phyloP scores from a whole-genome alignment of 2,329 filamentous ascomycete species.

The Corynespora cassiicola region DNA sequence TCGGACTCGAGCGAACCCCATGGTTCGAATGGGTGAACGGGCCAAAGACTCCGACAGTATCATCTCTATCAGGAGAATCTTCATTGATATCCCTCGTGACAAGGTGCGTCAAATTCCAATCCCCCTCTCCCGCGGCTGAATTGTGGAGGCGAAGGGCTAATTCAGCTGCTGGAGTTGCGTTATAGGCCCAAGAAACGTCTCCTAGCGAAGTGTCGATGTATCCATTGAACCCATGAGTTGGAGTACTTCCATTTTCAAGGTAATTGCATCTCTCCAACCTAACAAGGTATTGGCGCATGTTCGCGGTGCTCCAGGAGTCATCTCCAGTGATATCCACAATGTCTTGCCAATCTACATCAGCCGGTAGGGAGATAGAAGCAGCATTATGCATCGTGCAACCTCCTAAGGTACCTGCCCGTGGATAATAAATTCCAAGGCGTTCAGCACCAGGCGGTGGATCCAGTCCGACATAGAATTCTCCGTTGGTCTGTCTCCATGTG shows the following conservation, averaged over 20 bases:
- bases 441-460: constrained; percentile 57
- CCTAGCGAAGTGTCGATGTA: constrained; percentile 28
- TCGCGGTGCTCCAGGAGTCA: constrained; percentile 58
- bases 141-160: too few species aligned
- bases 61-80: too few species aligned
- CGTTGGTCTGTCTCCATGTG: constrained; percentile 58
- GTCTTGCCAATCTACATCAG: constrained; percentile 62
- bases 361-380: constrained; percentile 62
- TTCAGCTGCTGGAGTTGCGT: not conserved
- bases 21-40: too few species aligned
- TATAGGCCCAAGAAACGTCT: not conserved
- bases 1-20: constrained; percentile 1
- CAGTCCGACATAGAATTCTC: constrained; percentile 58
- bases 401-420: constrained; percentile 60
- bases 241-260: constrained; percentile 40
- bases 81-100: too few species aligned
- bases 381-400: constrained; percentile 67
- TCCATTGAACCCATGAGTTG: constrained; percentile 61
- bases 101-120: too few species aligned
- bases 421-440: constrained; percentile 60
- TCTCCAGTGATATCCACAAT: constrained; percentile 65
- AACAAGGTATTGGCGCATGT: constrained; percentile 63
- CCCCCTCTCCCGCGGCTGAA: too few species aligned
- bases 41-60: too few species aligned
- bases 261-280: constrained; percentile 60